Percentiles rank a stretch among this genome's conserved stretches.
These are phyloP conservation scores for Podila epicladia DNA, from an alignment of 192 early-diverging fungal genomes.

Conservation along the genomic window DNA sequence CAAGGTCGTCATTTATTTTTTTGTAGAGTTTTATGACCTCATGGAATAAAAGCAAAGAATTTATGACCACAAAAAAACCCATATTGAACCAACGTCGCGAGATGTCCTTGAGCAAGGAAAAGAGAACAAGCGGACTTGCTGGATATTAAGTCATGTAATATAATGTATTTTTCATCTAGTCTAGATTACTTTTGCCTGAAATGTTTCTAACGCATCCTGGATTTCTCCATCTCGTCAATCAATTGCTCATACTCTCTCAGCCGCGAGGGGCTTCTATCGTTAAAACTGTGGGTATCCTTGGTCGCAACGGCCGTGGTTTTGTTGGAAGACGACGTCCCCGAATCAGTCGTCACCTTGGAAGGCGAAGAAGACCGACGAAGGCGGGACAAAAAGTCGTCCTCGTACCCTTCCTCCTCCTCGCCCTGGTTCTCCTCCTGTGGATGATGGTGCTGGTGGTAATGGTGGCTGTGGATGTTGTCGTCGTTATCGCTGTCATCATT, in stretches of 20 bases:
- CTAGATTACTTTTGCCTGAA: not conserved
- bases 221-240: conserved; percentile 48
- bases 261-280: conserved; percentile 31
- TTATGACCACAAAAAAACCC: not conserved
- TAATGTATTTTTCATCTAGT: not conserved
- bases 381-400: conserved; percentile 35
- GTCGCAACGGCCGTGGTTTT: not conserved
- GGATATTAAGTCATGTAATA: no score
- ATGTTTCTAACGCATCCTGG: conserved; percentile 12
- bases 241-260: conserved; percentile 39
- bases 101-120: no score
- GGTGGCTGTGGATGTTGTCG: not conserved
- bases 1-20: not conserved
- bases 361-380: conserved; percentile 8
- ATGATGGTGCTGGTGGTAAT: not conserved
- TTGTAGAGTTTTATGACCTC: not conserved
- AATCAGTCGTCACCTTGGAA: not conserved
- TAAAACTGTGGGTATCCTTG: conserved; percentile 39
- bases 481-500: not conserved
- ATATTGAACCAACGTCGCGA: not conserved
- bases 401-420: not conserved
- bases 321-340: not conserved
- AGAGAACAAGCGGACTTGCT: no score
- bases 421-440: not conserved
- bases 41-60: not conserved